Conservation (phyloP, 345 rosid genomes). For the Pugionium cornutum region DNA sequence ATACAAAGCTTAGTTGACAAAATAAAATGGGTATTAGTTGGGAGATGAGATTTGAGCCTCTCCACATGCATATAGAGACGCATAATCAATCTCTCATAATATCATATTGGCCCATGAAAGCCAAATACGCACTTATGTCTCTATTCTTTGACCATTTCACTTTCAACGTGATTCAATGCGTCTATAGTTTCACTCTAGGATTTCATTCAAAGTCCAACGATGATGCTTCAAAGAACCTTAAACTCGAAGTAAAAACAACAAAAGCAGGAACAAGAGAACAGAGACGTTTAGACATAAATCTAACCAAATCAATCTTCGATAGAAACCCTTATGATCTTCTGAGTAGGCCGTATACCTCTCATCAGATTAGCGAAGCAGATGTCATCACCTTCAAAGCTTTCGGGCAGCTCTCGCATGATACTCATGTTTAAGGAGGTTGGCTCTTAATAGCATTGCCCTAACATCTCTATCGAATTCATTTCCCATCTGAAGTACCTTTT, state of each 20-base stretch:
- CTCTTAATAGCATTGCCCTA: conserved; percentile 82
- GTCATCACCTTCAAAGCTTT: conserved; percentile 52
- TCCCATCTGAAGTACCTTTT: conserved; percentile 93
- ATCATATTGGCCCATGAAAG: conserved; percentile 17
- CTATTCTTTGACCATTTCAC: conserved; percentile 32
- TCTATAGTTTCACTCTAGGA: conserved; percentile 27
- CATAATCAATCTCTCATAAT: conserved; percentile 6
- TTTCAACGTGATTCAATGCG: conserved; percentile 10
- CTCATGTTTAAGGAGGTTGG: conserved; percentile 84
- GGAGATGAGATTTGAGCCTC: conserved; percentile 31
- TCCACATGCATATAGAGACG: too few relatives aligned
- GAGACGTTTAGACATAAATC: conserved; percentile 2
- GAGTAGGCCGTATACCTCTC: too few relatives aligned
- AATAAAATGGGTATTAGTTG: conserved; percentile 26
- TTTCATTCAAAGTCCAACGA: conserved; percentile 25
- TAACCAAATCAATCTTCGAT: conserved; percentile 17
- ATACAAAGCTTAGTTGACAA: conserved; percentile 24
- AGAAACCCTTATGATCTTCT: conserved; percentile 10
- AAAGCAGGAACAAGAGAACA: too few relatives aligned
- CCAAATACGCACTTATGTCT: conserved; percentile 28
- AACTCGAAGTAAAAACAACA: conserved; percentile 5
- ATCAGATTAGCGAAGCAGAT: conserved; percentile 1
- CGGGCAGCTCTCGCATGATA: conserved; percentile 59
- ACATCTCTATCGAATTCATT: conserved; percentile 85
- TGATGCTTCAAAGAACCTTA: conserved; percentile 19